Percentiles rank a stretch among this genome's conserved stretches.
Conservation (phyloP, 208 protist species). For the Trypanosomatidae sp. region DNA sequence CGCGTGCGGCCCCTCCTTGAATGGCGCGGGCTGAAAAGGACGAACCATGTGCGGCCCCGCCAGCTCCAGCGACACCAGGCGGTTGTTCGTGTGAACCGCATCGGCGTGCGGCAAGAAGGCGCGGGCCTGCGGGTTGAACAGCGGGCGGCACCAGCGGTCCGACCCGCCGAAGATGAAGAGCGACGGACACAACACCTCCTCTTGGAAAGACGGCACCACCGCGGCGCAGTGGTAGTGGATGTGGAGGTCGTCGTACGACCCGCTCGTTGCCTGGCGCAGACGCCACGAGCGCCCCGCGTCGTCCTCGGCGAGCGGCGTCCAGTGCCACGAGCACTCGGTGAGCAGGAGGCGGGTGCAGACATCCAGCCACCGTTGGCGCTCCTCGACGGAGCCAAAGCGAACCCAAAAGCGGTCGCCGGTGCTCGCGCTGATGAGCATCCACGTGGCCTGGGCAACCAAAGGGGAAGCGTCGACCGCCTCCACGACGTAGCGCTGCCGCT, state of each 20-base stretch:
- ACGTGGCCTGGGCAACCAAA: conserved; percentile 14
- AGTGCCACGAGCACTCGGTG: conserved; percentile 55
- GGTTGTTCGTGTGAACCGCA: conserved; percentile 10
- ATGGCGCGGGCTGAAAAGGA: conserved; percentile 37
- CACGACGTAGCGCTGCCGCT: conserved; percentile 52
- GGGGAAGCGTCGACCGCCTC: conserved; percentile 44
- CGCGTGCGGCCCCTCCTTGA: conserved; percentile 47
- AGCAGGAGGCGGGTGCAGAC: conserved; percentile 34
- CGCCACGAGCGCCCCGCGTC: conserved; percentile 16
- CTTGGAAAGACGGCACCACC: conserved; percentile 21
- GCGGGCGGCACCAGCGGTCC: conserved; percentile 20
- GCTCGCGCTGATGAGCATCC: conserved; percentile 58
- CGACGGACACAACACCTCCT: conserved; percentile 17
- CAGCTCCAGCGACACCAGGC: conserved; percentile 38
- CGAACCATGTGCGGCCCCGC: conserved; percentile 38
- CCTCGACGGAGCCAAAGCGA: conserved; percentile 37
- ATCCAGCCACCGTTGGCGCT: conserved; percentile 47
- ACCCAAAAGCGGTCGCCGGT: conserved; percentile 71
- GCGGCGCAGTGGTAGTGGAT: conserved; percentile 55
- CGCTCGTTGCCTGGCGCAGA: conserved; percentile 23
- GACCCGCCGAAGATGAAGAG: conserved; percentile 54
- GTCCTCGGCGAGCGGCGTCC: conserved; percentile 39
- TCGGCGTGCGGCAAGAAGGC: conserved; percentile 41
- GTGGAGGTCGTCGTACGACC: conserved; percentile 37
- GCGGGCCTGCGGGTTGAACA: conserved; percentile 32